Evolutionary conservation across 164 flowering plant genomes (phyloP), one percentile per base, ranked within the genome.

Genomic region (Stephania yunnanensis): DNA sequence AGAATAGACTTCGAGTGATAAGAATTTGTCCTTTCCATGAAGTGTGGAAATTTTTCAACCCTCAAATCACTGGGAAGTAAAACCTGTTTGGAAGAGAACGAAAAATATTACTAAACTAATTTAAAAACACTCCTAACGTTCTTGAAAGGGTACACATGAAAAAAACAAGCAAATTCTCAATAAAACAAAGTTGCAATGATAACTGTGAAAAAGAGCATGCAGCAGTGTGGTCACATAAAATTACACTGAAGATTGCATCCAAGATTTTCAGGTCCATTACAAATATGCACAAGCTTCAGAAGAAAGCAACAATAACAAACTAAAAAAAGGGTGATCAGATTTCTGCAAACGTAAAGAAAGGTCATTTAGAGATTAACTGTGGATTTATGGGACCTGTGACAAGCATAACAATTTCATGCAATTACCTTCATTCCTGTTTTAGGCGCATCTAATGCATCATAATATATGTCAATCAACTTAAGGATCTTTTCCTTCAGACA

Each of bases 381-480:
- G 42, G 4, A 36, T 36, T 36, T 36, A 36, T 36, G 42, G 42
- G 42, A 36, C 42, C 42, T 2, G 2, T 36, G 3, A 36, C 42
- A 36, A 36, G 42, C 42, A 36, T 0, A 48, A 48, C 53, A 48
- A 7, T 48, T 19, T 58, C n/a, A 71, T 52, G 17, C 19, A 74
- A 77, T 78, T 73, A 88, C 97, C 97, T 89, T 86, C 66, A 64
- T 75, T 70, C 93, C 95, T 46, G 82, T 83, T 74, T 92, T 90
- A 5, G 95, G 93, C 7, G 97, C 97, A 87, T 95, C 97, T 61
- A 95, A 36, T 31, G 98, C 97, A 75, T 88, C 89, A 79, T 93
- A 95, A 79, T 91, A 95, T 42, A 91, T 79, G 75, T 95, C 88
- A 65, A 87, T 75, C 75, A 95, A 78, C 74, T 81, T 73, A 44